A percentile compares a stretch with the other conserved stretches of the same genome.
Conservation (phyloP, 2,329 filamentous ascomycete genomes). For the Trichoderma semiorbis region DNA sequence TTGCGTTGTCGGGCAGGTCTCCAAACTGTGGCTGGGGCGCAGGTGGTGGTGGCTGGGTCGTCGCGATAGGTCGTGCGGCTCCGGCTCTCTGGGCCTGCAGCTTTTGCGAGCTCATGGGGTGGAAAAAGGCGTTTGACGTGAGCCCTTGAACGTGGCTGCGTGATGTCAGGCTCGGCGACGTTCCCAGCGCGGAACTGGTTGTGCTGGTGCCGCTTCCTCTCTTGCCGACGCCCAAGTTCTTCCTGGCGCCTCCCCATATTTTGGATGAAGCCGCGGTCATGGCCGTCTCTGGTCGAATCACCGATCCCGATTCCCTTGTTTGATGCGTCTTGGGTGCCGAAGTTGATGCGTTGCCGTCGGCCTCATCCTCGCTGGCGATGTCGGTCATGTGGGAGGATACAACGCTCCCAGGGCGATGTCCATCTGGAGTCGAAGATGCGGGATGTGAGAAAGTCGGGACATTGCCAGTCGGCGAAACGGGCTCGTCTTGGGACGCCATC, state of each 20-base stretch:
- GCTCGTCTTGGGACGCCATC: conserved; percentile 40
- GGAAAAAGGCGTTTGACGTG: conserved; percentile 87
- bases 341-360: conserved; percentile 33
- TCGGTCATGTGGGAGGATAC: conserved; percentile 72
- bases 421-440: conserved; percentile 40
- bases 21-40: conserved; percentile 28
- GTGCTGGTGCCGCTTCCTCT: conserved; percentile 42
- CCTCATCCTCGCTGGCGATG: conserved; percentile 56
- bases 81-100: conserved; percentile 81
- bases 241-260: conserved; percentile 55
- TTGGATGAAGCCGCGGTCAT: conserved; percentile 44
- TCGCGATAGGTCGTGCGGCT: conserved; percentile 43
- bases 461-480: conserved; percentile 37
- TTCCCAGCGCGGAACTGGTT: conserved; percentile 51
- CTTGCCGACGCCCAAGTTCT: conserved; percentile 43
- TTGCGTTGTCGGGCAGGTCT: conserved; percentile 40
- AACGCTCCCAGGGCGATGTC: conserved; percentile 56
- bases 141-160: conserved; percentile 87
- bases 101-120: conserved; percentile 93
- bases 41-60: conserved; percentile 35
- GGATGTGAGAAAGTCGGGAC: conserved; percentile 37
- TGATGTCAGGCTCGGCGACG: conserved; percentile 59
- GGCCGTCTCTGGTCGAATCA: conserved; percentile 54
- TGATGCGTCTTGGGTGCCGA: conserved; percentile 14
- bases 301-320: conserved; percentile 37